A percentile compares a stretch with the other conserved stretches of the same genome.
Conservation (phyloP, 441 rosid genomes). For the Erysimum cheiri region DNA sequence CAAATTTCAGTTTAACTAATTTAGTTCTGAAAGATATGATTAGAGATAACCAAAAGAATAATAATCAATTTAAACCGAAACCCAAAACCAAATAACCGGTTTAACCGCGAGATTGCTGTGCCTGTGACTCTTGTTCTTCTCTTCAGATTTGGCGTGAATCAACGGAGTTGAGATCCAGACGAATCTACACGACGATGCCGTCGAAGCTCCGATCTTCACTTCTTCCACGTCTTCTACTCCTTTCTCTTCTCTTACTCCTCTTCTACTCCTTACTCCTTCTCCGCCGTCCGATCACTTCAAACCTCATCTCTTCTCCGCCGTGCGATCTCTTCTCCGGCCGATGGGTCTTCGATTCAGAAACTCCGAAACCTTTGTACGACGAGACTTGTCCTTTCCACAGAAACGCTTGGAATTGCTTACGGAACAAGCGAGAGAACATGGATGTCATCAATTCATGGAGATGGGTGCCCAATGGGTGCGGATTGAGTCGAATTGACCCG, state of each 20-base stretch:
- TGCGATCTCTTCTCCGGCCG: constrained; percentile 81
- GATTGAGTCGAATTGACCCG: constrained; percentile 66
- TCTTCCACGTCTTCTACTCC: constrained; percentile 56
- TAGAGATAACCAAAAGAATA: background rate
- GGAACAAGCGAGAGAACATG: constrained; percentile 74
- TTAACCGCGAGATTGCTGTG: constrained; percentile 12
- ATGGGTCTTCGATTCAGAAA: constrained; percentile 58
- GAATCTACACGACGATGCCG: constrained; percentile 55
- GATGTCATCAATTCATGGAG: constrained; percentile 78
- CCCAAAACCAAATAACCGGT: constrained; percentile 17
- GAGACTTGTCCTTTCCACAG: constrained; percentile 91
- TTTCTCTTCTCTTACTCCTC: constrained; percentile 57
- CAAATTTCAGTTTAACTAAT: background rate
- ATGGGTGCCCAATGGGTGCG: constrained; percentile 79
- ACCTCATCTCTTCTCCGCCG: constrained; percentile 40
- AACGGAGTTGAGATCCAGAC: constrained; percentile 42
- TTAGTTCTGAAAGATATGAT: background rate
- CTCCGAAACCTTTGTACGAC: constrained; percentile 59
- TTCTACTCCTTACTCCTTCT: constrained; percentile 49
- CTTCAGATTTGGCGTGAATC: constrained; percentile 30
- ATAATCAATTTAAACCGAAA: background rate
- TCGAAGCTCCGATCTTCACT: constrained; percentile 59
- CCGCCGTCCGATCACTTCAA: constrained; percentile 37
- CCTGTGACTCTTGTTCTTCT: constrained; percentile 29
- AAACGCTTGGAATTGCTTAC: constrained; percentile 90